These are phyloP conservation scores for Rhodotorula graminis DNA, from an alignment of 768 basidiomycete genomes.

Conservation along the genomic window DNA sequence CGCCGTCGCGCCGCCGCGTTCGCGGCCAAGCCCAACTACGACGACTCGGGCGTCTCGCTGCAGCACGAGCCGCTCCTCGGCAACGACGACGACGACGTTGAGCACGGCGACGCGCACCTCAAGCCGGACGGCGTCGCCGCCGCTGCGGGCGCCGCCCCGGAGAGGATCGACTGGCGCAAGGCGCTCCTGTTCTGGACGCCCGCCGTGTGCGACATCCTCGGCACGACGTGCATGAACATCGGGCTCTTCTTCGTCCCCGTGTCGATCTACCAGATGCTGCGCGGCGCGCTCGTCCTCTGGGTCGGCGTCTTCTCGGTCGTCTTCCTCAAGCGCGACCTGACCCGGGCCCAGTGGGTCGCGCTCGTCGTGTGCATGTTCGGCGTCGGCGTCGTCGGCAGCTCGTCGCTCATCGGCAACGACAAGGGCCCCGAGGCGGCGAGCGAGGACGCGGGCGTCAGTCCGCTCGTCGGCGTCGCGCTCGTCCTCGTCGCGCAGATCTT, in stretches of 20 bases:
- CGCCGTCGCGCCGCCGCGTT: neutral
- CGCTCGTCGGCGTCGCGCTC: constrained; percentile 67
- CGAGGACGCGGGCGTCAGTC: constrained; percentile 10
- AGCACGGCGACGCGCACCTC: neutral
- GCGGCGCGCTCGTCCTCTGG: constrained; percentile 52
- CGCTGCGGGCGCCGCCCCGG: neutral
- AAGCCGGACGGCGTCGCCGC: neutral
- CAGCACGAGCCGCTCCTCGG: constrained; percentile 1
- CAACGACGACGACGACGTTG: neutral
- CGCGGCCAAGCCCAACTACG: neutral
- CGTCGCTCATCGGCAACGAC: constrained; percentile 59
- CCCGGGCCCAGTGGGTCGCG: constrained; percentile 69
- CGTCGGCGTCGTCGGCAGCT: constrained; percentile 61
- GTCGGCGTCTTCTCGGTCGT: constrained; percentile 85
- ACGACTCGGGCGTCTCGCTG: constrained; percentile 20
- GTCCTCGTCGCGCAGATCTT: constrained; percentile 91
- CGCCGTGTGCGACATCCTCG: constrained; percentile 82
- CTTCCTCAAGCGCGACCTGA: constrained; percentile 65
- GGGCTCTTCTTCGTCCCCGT: constrained; percentile 94
- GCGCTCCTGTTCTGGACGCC: constrained; percentile 78
- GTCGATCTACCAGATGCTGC: constrained; percentile 86
- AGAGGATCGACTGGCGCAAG: neutral
- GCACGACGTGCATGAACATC: constrained; percentile 92
- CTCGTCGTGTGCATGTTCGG: constrained; percentile 49
- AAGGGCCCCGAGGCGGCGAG: neutral